Evolutionary conservation across 805 yeast species (phyloP).

Genomic region (Candida suzukii): DNA sequence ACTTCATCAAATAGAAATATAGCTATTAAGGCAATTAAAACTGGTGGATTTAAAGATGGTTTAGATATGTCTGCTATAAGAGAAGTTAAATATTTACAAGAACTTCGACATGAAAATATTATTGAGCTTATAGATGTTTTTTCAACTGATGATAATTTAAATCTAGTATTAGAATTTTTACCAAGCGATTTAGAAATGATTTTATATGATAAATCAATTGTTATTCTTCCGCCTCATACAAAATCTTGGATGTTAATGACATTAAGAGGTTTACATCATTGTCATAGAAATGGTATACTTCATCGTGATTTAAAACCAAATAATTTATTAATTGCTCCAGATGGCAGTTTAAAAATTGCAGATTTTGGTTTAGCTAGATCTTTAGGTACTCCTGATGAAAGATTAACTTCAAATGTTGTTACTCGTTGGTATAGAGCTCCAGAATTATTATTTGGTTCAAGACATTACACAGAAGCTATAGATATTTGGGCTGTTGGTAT

Average conservation of each 20-base stretch:
- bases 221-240: constrained; percentile 80
- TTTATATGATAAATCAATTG: constrained; percentile 68
- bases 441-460: constrained; percentile 81
- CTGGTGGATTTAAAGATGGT: constrained; percentile 92
- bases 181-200: constrained; percentile 90
- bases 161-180: constrained; percentile 85
- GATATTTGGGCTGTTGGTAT: constrained; percentile 97
- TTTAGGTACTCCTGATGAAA: constrained; percentile 68
- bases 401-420: constrained; percentile 86
- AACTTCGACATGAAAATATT: constrained; percentile 68
- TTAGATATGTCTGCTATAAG: constrained; percentile 96
- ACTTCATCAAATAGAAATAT: constrained; percentile 47
- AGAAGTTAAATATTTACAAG: constrained; percentile 85
- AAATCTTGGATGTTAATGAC: constrained; percentile 95
- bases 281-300: constrained; percentile 83
- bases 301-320: constrained; percentile 95
- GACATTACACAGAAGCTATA: constrained; percentile 81
- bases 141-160: constrained; percentile 56
- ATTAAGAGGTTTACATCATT: constrained; percentile 87
- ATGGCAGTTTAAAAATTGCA: constrained; percentile 85
- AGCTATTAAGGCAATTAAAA: constrained; percentile 93
- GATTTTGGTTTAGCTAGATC: constrained; percentile 96
- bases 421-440: constrained; percentile 99
- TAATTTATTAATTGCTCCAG: constrained; percentile 78
- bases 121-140: constrained; percentile 88